phyloP scores from a whole-genome alignment of 768 basidiomycete genomes.

The Lepiota brunneoincarnata region DNA sequence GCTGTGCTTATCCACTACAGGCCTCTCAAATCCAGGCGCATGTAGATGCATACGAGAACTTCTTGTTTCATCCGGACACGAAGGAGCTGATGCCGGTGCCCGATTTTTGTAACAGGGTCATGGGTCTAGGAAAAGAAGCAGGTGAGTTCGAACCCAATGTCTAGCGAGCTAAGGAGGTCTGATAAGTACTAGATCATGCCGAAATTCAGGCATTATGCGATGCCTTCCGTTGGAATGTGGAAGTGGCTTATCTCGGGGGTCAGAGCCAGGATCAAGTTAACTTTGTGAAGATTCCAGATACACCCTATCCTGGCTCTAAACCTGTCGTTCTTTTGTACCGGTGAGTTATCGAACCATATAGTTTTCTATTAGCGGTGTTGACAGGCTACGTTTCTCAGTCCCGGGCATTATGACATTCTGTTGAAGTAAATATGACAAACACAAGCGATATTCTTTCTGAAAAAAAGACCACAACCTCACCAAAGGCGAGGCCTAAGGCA shows the following conservation, averaged over 20 bases:
- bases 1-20: constrained; percentile 15
- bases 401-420: constrained; percentile 88
- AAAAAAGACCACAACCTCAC: too few species aligned
- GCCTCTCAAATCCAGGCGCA: constrained; percentile 77
- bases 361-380: background rate
- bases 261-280: constrained; percentile 51
- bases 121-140: constrained; percentile 80
- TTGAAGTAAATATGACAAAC: constrained; percentile 11
- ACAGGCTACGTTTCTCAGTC: constrained; percentile 40
- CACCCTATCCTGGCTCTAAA: constrained; percentile 36
- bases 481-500: too few species aligned
- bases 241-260: constrained; percentile 82
- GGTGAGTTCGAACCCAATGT: constrained; percentile 35
- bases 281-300: constrained; percentile 64
- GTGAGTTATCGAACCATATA: constrained; percentile 30
- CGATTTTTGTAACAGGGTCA: constrained; percentile 74
- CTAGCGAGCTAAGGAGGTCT: background rate
- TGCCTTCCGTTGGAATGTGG: constrained; percentile 63
- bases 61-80: constrained; percentile 76
- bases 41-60: constrained; percentile 58
- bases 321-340: constrained; percentile 74
- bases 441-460: background rate
- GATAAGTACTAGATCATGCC: constrained; percentile 57
- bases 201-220: constrained; percentile 77
- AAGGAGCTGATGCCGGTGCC: constrained; percentile 52